A percentile compares a stretch with the other conserved stretches of the same genome.
Evolutionary conservation across 768 basidiomycete genomes (phyloP).

Genomic region (Boletus barrowsii): DNA sequence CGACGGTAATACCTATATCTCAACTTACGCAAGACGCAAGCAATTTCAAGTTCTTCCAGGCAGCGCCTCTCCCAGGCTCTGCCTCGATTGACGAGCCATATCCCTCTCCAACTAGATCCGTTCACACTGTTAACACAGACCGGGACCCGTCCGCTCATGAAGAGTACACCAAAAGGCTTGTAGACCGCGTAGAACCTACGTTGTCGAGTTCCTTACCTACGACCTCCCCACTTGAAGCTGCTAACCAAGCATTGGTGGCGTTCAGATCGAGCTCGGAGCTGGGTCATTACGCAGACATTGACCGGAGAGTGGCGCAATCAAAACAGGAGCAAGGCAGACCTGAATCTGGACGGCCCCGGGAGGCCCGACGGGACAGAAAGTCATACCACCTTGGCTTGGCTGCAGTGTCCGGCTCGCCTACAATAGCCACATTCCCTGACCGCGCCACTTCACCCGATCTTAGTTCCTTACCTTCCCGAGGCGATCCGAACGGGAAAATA

Average conservation of each 20-base stretch:
- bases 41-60: conserved; percentile 60
- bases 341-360: conserved; percentile 52
- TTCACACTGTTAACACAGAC: conserved; percentile 42
- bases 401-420: conserved; percentile 48
- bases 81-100: conserved; percentile 23
- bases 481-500: conserved; percentile 61
- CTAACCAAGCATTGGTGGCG: conserved; percentile 27
- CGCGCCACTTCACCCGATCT: conserved; percentile 49
- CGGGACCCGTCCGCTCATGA: conserved; percentile 22
- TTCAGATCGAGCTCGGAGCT: conserved; percentile 75
- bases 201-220: conserved; percentile 60
- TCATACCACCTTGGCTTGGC: conserved; percentile 62
- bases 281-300: conserved; percentile 74
- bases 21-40: conserved; percentile 51
- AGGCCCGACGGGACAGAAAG: conserved; percentile 52
- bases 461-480: conserved; percentile 43
- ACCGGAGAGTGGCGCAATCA: conserved; percentile 29
- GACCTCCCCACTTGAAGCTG: conserved; percentile 42
- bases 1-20: conserved; percentile 52
- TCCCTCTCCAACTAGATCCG: conserved; percentile 52
- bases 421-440: conserved; percentile 32
- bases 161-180: conserved; percentile 35
- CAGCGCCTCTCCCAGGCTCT: conserved; percentile 32
- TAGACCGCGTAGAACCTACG: conserved; percentile 54
- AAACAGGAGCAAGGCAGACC: conserved; percentile 47